phyloP scores from a whole-genome alignment of 2,329 filamentous ascomycete species.

The Saccharata proteae region DNA sequence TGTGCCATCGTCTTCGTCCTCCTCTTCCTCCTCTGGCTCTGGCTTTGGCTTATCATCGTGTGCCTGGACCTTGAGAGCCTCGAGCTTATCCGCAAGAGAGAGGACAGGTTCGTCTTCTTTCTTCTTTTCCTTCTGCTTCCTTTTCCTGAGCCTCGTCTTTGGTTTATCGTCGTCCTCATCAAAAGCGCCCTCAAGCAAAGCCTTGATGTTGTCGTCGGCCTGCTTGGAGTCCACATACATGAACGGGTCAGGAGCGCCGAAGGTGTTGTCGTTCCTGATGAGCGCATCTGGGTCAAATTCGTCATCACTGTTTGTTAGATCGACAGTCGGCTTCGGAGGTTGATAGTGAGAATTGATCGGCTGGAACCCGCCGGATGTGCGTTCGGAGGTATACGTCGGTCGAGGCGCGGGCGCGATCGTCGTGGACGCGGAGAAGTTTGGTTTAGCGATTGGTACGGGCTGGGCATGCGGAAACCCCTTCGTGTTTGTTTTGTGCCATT shows the following conservation, averaged over 20 bases:
- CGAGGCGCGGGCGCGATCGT: constrained; percentile 37
- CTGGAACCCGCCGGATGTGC: constrained; percentile 28
- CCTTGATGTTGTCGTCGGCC: constrained; percentile 66
- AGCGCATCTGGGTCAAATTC: constrained; percentile 37
- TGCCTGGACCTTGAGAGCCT: constrained; percentile 28
- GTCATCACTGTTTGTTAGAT: constrained; percentile 34
- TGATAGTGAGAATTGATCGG: constrained; percentile 18
- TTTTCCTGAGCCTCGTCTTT: constrained; percentile 31
- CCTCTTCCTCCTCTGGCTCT: constrained; percentile 28
- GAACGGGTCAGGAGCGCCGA: constrained; percentile 43
- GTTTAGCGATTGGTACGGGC: constrained; percentile 31
- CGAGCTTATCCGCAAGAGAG: constrained; percentile 32
- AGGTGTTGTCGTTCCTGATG: constrained; percentile 34
- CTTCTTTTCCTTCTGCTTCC: constrained; percentile 24
- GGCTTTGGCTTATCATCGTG: constrained; percentile 39
- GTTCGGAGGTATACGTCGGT: constrained; percentile 42
- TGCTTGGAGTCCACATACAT: constrained; percentile 59
- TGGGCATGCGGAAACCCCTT: constrained; percentile 3
- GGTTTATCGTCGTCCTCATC: constrained; percentile 56
- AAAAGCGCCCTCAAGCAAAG: constrained; percentile 68
- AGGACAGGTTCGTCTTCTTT: constrained; percentile 19
- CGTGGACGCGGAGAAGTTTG: constrained; percentile 35
- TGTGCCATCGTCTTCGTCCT: constrained; percentile 45
- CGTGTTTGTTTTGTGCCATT: constrained; percentile 30
- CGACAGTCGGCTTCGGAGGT: constrained; percentile 25